Evolutionary conservation across 441 rosid genomes (phyloP), one percentile per base, ranked within the genome.

Genomic region (Flueggea neowawraea): DNA sequence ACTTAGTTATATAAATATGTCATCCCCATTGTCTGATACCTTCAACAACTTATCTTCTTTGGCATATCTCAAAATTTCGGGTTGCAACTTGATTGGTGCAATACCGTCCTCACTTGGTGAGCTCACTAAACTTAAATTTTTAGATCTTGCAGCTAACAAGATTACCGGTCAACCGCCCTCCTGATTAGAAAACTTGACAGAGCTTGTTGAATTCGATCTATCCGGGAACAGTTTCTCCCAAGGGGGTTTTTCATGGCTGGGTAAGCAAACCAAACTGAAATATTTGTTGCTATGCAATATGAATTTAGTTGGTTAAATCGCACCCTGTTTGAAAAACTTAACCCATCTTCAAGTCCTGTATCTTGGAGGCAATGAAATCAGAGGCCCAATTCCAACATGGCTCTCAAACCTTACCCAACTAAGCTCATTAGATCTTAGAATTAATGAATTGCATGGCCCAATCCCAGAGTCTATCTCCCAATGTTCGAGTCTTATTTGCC

Each of bases 381-480:
- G 0, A 2, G 55, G 62, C 16, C 50, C 11, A 55, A 56, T 68
- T 7, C 72, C 67, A 0, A 6, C 22, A 10, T 68, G 52, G 62
- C 33, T 68, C 14, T 3, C 31, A 33, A 62, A 68, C 32, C 44
- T 62, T 12, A 57, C 63, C 12, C 58, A 43, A 2, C 10, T 68
- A 3, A 4, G 3, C 0, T 1, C 0, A 3, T 10, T 68, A 17
- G 3, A 6, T 1, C 47, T 62, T 36, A 6, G 5, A 6, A 2
- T 2, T 1, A 67, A 67, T 49, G 9, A 36, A 6, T 13, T 87
- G 58, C 71, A 75, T 1, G 95, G 92, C 45, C 56, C 70, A 59
- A 64, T 90, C 52, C 90, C 92, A 86, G 67, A 78, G 72, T 59
- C 81, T 70, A 54, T 57, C 31, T 60, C 70, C 79, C 57, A 72